Percentiles rank a stretch among this genome's conserved stretches.
phyloP scores from a whole-genome alignment of 108 stramenopile genomes.

The Mediolabrus comicus region DNA sequence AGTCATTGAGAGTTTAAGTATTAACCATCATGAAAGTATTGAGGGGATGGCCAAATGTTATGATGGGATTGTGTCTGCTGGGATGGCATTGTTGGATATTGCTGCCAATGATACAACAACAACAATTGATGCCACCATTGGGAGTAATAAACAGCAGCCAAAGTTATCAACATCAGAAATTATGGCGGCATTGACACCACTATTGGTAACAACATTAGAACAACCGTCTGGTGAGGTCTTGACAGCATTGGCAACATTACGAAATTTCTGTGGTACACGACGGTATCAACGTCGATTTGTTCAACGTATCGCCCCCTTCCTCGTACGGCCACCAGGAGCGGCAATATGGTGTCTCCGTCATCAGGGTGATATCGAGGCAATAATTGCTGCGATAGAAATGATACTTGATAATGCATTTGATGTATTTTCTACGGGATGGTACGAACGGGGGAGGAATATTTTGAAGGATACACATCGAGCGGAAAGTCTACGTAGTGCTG shows the following conservation, averaged over 20 bases:
- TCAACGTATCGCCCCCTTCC: constrained; percentile 77
- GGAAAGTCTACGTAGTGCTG: constrained; percentile 64
- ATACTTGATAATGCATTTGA: constrained; percentile 74
- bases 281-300: constrained; percentile 87
- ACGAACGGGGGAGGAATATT: constrained; percentile 68
- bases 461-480: constrained; percentile 71
- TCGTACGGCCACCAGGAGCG: constrained; percentile 72
- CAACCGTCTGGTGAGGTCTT: constrained; percentile 80
- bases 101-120: constrained; percentile 15
- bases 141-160: constrained; percentile 17
- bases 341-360: constrained; percentile 87
- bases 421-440: constrained; percentile 82
- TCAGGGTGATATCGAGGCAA: constrained; percentile 88
- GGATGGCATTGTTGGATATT: constrained; percentile 71
- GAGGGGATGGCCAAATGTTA: constrained; percentile 90
- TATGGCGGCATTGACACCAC: constrained; percentile 67
- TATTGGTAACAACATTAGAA: constrained; percentile 79
- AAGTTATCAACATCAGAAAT: constrained; percentile 57
- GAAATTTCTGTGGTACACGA: constrained; percentile 70
- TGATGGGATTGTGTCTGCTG: constrained; percentile 84
- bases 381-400: constrained; percentile 78
- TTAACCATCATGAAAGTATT: constrained; percentile 70
- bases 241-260: constrained; percentile 54
- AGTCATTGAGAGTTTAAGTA: constrained; percentile 64
- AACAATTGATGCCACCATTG: neutral